Evolutionary conservation across 768 basidiomycete genomes (phyloP).

Genomic region (Hemileccinum rubropunctum): DNA sequence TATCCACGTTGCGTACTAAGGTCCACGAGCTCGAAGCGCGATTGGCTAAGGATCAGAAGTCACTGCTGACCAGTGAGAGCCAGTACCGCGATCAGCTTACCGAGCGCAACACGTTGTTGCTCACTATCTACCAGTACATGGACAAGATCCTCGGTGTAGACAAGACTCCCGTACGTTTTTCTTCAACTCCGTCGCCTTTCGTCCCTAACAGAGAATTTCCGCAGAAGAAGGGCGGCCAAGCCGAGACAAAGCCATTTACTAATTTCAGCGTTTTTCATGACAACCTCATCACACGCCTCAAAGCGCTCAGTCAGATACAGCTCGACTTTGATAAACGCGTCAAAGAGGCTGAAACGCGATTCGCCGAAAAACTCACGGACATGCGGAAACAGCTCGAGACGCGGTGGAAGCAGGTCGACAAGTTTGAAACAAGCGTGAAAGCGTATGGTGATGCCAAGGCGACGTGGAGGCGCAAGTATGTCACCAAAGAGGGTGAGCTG

Average conservation of each 20-base stretch:
- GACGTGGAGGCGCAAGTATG: constrained; percentile 79
- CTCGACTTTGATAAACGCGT: constrained; percentile 80
- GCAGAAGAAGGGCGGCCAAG: constrained; percentile 72
- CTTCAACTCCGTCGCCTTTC: background rate
- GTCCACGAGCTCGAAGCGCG: constrained; percentile 76
- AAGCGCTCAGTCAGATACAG: constrained; percentile 80
- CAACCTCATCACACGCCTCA: constrained; percentile 85
- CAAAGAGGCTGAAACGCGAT: constrained; percentile 75
- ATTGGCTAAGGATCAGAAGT: constrained; percentile 78
- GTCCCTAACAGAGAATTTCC: background rate
- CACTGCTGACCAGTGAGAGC: constrained; percentile 64
- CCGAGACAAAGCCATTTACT: constrained; percentile 89
- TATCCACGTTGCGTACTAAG: constrained; percentile 54
- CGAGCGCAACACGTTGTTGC: constrained; percentile 85
- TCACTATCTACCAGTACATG: constrained; percentile 94
- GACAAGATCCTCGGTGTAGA: constrained; percentile 91
- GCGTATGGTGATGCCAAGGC: constrained; percentile 76
- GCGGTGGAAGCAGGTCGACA: constrained; percentile 91
- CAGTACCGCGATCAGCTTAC: constrained; percentile 91
- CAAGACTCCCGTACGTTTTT: constrained; percentile 69
- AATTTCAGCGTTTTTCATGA: constrained; percentile 95
- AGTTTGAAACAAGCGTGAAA: constrained; percentile 85
- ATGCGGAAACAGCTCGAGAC: constrained; percentile 86
- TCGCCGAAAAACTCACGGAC: constrained; percentile 68
- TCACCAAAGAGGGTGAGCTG: constrained; percentile 84